A percentile compares a stretch with the other conserved stretches of the same genome.
phyloP scores from a whole-genome alignment of 176 grass and related monocot species.

The Carex myosuroides region DNA sequence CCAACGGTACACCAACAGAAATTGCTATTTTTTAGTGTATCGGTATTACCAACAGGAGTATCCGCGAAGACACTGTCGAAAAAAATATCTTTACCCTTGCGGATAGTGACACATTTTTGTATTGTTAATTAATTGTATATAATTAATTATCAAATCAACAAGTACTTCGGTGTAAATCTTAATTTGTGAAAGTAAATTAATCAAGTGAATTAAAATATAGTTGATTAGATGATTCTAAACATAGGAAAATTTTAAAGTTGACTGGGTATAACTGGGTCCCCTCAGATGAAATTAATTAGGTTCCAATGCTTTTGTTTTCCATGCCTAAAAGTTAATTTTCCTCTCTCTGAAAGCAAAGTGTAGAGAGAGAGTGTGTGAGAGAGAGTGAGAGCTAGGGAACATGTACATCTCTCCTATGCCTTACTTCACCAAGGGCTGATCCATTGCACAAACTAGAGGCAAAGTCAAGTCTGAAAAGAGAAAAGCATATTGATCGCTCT shows the following conservation, averaged over 20 bases:
- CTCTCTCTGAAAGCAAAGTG: constrained; percentile 26
- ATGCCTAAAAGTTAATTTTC: constrained; percentile 11
- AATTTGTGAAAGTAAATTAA: neutral
- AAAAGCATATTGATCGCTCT: neutral
- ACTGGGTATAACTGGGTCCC: neutral
- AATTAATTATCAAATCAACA: neutral
- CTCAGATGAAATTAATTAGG: neutral
- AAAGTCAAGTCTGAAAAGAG: constrained; percentile 13
- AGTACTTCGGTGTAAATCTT: neutral
- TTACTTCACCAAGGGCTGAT: constrained; percentile 57
- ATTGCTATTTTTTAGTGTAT: too few relatives aligned
- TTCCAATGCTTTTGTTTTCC: neutral
- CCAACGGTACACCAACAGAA: too few relatives aligned
- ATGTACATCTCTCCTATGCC: constrained; percentile 35
- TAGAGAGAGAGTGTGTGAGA: constrained; percentile 6
- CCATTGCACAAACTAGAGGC: constrained; percentile 20
- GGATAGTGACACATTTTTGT: too few relatives aligned
- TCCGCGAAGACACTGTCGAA: too few relatives aligned
- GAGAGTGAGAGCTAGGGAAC: neutral
- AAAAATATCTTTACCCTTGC: too few relatives aligned
- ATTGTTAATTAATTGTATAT: neutral
- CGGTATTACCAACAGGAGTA: too few relatives aligned
- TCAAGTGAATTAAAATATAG: neutral
- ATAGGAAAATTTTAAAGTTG: neutral
- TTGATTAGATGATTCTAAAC: neutral